These are phyloP conservation scores for Plectosphaerella cucumerina DNA, from an alignment of 2,329 filamentous ascomycete species.

Conservation along the genomic window DNA sequence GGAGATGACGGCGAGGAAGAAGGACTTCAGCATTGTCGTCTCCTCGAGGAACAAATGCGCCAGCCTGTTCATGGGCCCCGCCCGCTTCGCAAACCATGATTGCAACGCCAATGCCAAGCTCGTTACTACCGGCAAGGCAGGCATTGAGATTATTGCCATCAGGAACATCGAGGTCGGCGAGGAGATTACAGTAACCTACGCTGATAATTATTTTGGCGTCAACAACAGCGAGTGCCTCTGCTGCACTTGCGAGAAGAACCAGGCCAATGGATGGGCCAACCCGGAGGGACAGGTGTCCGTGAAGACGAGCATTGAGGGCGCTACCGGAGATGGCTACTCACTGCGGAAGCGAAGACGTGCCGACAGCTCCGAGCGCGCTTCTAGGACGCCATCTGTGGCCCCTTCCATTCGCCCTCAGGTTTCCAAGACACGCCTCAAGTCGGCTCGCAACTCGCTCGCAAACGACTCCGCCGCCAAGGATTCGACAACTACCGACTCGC, in stretches of 20 bases:
- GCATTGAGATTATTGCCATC: constrained; percentile 85
- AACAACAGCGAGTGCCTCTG: constrained; percentile 95
- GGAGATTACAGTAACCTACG: constrained; percentile 95
- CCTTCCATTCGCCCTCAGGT: constrained; percentile 52
- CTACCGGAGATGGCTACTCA: constrained; percentile 45
- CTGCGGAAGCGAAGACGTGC: constrained; percentile 51
- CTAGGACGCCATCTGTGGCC: constrained; percentile 52
- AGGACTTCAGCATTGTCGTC: constrained; percentile 96
- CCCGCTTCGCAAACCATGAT: constrained; percentile 95
- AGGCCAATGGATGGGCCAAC: constrained; percentile 78
- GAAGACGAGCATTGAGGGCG: constrained; percentile 51
- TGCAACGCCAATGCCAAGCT: constrained; percentile 89
- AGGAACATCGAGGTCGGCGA: constrained; percentile 81
- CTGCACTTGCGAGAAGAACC: constrained; percentile 71
- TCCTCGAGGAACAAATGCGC: constrained; percentile 88
- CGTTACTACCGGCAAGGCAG: constrained; percentile 75
- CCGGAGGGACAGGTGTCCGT: constrained; percentile 41
- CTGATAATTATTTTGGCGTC: constrained; percentile 92
- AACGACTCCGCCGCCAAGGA: background rate
- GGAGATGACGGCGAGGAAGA: constrained; percentile 73
- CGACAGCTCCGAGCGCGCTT: constrained; percentile 44
- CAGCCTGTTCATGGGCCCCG: constrained; percentile 90
- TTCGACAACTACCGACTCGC: constrained; percentile 1
- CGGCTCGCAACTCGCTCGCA: background rate
- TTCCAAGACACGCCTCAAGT: constrained; percentile 27